Percentiles rank a stretch among this genome's conserved stretches.
Evolutionary conservation across 345 rosid species (phyloP).

Genomic region (Sonneratia alba): DNA sequence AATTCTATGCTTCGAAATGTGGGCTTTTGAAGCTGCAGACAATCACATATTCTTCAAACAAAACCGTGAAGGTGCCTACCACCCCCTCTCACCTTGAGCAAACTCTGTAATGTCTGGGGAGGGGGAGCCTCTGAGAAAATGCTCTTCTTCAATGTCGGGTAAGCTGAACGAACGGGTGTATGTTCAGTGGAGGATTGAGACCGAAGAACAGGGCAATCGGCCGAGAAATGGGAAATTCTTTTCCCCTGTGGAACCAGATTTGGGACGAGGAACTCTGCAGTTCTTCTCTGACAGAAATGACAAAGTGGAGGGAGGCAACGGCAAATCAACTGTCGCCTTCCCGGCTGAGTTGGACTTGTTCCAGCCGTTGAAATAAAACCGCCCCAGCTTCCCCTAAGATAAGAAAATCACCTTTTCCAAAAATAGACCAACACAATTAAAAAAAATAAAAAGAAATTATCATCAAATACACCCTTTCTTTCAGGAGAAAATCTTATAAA

Average conservation of each 20-base stretch:
- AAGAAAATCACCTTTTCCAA: not conserved
- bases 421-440: not conserved
- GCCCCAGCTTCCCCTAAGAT: slow-evolving; percentile 12
- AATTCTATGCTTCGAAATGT: not conserved
- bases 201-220: not conserved
- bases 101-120: not conserved
- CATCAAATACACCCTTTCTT: too few relatives aligned
- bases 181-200: not conserved
- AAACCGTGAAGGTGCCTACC: not conserved
- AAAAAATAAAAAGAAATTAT: too few relatives aligned
- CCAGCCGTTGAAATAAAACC: slow-evolving; percentile 25
- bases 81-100: not conserved
- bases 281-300: not conserved
- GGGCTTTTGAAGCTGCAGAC: not conserved
- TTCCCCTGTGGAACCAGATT: too few relatives aligned
- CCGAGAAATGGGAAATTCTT: not conserved
- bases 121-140: not conserved
- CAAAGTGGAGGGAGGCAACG: not conserved
- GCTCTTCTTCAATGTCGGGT: not conserved
- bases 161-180: not conserved
- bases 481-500: too few relatives aligned
- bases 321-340: not conserved
- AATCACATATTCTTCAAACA: not conserved
- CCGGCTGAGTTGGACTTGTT: slow-evolving; percentile 15
- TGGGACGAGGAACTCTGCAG: not conserved